These are phyloP conservation scores for Thamnidium elegans DNA, from an alignment of 192 early-diverging fungal genomes.

Conservation along the genomic window DNA sequence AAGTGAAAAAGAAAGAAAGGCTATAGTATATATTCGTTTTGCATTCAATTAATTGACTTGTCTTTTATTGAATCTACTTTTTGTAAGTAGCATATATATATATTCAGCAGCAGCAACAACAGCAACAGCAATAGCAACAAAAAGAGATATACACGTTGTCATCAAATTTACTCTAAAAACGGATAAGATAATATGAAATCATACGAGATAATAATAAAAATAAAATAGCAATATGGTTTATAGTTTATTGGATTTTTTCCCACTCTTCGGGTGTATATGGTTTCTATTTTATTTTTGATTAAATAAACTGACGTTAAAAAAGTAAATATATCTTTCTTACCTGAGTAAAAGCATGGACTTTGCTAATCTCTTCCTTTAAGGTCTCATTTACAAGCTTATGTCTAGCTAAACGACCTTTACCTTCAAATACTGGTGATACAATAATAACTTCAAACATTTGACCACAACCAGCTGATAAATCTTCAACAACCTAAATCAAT, in stretches of 20 bases:
- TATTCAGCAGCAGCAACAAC: too few relatives aligned
- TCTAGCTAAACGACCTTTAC: constrained; percentile 63
- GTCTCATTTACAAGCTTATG: constrained; percentile 82
- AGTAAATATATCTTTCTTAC: constrained; percentile 35
- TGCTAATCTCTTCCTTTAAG: constrained; percentile 73
- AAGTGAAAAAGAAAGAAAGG: too few relatives aligned
- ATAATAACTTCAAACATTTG: constrained; percentile 77
- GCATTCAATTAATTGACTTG: too few relatives aligned
- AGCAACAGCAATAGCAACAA: too few relatives aligned
- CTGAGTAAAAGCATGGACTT: constrained; percentile 84
- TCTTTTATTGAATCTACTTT: too few relatives aligned
- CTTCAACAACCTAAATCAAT: constrained; percentile 38
- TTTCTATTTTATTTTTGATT: constrained; percentile 12
- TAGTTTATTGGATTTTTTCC: constrained; percentile 21
- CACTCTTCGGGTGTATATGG: constrained; percentile 33
- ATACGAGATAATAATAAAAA: too few relatives aligned
- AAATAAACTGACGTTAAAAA: not conserved
- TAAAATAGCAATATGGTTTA: too few relatives aligned
- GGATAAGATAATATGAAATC: too few relatives aligned
- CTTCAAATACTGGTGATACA: constrained; percentile 71
- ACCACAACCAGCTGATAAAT: constrained; percentile 78
- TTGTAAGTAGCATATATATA: too few relatives aligned
- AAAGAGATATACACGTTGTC: too few relatives aligned
- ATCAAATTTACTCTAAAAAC: too few relatives aligned
- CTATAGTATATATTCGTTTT: too few relatives aligned